Percentiles rank a stretch among this genome's conserved stretches.
Evolutionary conservation across 2,329 filamentous ascomycete species (phyloP).

Genomic region (Fusarium sp.): DNA sequence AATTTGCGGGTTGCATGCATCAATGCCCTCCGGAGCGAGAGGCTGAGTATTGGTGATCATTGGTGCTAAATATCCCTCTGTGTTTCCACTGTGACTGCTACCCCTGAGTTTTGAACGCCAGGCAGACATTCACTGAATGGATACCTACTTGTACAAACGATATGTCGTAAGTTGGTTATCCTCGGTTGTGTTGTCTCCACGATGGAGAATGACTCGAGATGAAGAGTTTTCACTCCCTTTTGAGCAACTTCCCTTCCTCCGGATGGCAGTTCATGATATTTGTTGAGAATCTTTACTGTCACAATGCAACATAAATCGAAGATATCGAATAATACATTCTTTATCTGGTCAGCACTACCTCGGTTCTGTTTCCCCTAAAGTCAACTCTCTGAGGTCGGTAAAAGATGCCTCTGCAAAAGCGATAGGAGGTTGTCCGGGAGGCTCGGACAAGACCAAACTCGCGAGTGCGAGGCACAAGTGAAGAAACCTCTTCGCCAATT

Average conservation of each 20-base stretch:
- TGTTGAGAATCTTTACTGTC: conserved; percentile 4
- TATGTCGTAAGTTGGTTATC: conserved; percentile 28
- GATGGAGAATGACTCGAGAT: neutral
- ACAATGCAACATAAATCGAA: conserved; percentile 12
- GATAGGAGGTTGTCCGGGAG: neutral
- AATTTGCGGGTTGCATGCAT: conserved; percentile 7
- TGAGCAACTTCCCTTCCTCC: conserved; percentile 37
- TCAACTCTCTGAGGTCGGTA: no score
- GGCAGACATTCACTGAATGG: neutral
- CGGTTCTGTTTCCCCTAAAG: conserved; percentile 8
- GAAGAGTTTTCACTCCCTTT: conserved; percentile 13
- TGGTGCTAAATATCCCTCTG: neutral
- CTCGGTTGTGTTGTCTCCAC: conserved; percentile 26
- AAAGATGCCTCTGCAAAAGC: neutral
- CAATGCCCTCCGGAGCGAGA: neutral
- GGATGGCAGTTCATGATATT: conserved; percentile 3
- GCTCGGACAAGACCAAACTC: neutral
- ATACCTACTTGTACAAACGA: conserved; percentile 2
- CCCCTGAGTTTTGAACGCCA: conserved; percentile 11
- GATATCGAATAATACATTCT: neutral
- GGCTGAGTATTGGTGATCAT: neutral
- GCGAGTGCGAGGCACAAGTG: neutral
- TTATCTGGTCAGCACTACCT: conserved; percentile 10
- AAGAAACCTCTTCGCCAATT: neutral
- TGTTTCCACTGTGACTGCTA: conserved; percentile 8